phyloP scores from a whole-genome alignment of 1,139 yeast genomes.

The Taphrina deformans region DNA sequence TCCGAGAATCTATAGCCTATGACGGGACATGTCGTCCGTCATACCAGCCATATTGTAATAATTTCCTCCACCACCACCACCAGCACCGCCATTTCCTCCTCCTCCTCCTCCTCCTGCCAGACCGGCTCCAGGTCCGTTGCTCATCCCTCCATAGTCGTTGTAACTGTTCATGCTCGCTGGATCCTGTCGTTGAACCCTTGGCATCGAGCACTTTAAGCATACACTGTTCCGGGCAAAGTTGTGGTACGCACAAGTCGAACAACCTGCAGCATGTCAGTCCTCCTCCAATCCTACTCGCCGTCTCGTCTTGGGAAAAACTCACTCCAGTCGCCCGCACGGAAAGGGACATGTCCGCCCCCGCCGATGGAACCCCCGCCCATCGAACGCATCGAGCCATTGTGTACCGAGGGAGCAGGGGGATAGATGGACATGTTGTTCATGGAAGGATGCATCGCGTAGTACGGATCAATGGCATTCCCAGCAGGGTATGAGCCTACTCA shows the following conservation, averaged over 20 bases:
- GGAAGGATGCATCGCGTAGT: conserved; percentile 22
- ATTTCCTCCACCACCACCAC: neutral
- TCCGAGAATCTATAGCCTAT: neutral
- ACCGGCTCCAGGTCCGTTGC: neutral
- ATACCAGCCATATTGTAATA: conserved; percentile 6
- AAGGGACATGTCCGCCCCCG: conserved; percentile 51
- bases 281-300: neutral
- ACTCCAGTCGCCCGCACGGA: conserved; percentile 97
- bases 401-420: neutral
- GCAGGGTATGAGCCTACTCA: conserved; percentile 12
- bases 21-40: conserved; percentile 9
- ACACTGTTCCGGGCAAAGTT: conserved; percentile 78
- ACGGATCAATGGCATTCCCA: conserved; percentile 34
- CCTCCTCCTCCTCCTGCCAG: neutral
- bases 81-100: neutral
- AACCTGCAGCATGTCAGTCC: neutral
- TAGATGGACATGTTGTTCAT: conserved; percentile 8
- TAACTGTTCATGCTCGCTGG: neutral
- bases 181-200: conserved; percentile 1
- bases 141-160: neutral
- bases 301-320: neutral
- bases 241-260: conserved; percentile 77
- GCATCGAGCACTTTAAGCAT: conserved; percentile 35
- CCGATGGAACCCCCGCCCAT: neutral
- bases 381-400: conserved; percentile 3